Evolutionary conservation across 192 early-diverging fungal genomes (phyloP).

Genomic region (Geranomyces variabilis): DNA sequence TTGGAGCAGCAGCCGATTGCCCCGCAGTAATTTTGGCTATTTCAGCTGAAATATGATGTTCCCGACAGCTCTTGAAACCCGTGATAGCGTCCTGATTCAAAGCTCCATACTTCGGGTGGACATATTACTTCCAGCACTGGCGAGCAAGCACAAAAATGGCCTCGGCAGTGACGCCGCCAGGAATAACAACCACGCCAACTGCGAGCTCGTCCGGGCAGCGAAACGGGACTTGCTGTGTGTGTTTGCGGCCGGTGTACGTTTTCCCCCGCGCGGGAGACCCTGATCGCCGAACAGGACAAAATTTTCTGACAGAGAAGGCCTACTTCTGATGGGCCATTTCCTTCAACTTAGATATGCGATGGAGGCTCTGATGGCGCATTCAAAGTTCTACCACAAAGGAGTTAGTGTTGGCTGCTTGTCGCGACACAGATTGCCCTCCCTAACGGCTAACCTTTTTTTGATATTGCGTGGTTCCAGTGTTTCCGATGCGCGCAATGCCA

Average conservation of each 20-base stretch:
- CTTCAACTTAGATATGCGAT: conserved; percentile 19
- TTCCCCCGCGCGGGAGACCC: too few species aligned
- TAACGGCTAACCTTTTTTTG: not conserved
- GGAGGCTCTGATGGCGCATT: conserved; percentile 25
- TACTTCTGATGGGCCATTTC: too few species aligned
- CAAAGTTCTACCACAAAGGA: conserved; percentile 30
- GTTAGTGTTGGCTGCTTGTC: not conserved
- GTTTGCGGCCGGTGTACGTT: conserved; percentile 20
- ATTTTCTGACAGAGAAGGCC: too few species aligned
- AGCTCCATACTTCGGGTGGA: too few species aligned
- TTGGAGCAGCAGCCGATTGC: too few species aligned
- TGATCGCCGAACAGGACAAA: too few species aligned
- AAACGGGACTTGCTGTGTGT: conserved; percentile 21
- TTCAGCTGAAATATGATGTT: too few species aligned
- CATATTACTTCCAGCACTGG: too few species aligned
- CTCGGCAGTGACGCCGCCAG: not conserved
- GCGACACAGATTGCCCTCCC: not conserved
- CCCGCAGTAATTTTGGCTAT: too few species aligned
- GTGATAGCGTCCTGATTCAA: too few species aligned
- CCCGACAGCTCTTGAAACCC: too few species aligned
- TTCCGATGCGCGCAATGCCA: conserved; percentile 26
- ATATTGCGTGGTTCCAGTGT: conserved; percentile 1
- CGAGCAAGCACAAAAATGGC: not conserved
- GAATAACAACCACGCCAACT: not conserved
- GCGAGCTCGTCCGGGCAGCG: conserved; percentile 2